Percentiles rank a stretch among this genome's conserved stretches.
Evolutionary conservation across 2,329 filamentous ascomycete species (phyloP).

Genomic region (Aureobasidium sp.): DNA sequence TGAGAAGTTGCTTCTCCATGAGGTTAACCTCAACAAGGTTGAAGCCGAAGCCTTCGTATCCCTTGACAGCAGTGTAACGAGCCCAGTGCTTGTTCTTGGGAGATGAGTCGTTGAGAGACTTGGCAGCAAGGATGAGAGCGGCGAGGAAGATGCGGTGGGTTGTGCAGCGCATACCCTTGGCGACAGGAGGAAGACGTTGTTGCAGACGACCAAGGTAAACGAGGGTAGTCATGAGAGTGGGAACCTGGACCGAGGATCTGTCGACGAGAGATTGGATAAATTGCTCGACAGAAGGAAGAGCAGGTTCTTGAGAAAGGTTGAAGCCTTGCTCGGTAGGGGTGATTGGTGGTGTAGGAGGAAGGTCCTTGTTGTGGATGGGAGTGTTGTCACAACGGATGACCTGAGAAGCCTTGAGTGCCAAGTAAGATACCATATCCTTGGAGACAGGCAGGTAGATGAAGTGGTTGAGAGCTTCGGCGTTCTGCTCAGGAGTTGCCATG

Average conservation of each 20-base stretch:
- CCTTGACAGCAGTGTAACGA: conserved; percentile 73
- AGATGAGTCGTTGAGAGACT: conserved; percentile 97
- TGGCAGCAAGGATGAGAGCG: conserved; percentile 75
- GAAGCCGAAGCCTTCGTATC: conserved; percentile 76
- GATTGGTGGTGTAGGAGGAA: conserved; percentile 53
- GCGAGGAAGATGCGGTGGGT: conserved; percentile 97
- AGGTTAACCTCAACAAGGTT: conserved; percentile 93
- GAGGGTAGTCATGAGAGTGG: conserved; percentile 92
- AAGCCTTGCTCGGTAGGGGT: conserved; percentile 48
- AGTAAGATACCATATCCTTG: conserved; percentile 68
- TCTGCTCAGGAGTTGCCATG: conserved; percentile 41
- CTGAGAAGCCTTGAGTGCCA: conserved; percentile 65
- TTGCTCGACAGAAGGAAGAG: conserved; percentile 71
- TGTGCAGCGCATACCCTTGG: conserved; percentile 93
- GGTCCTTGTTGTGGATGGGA: conserved; percentile 38
- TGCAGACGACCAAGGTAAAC: conserved; percentile 86
- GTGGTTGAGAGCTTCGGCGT: conserved; percentile 68
- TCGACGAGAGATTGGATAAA: conserved; percentile 91
- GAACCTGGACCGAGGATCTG: conserved; percentile 92
- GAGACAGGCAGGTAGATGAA: conserved; percentile 73
- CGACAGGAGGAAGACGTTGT: conserved; percentile 80
- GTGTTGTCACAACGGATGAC: conserved; percentile 69
- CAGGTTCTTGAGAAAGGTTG: conserved; percentile 32
- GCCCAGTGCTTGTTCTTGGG: conserved; percentile 99
- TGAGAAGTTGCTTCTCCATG: conserved; percentile 98